phyloP scores from a whole-genome alignment of 2,329 filamentous ascomycete species.

The Aspergillus unguis region DNA sequence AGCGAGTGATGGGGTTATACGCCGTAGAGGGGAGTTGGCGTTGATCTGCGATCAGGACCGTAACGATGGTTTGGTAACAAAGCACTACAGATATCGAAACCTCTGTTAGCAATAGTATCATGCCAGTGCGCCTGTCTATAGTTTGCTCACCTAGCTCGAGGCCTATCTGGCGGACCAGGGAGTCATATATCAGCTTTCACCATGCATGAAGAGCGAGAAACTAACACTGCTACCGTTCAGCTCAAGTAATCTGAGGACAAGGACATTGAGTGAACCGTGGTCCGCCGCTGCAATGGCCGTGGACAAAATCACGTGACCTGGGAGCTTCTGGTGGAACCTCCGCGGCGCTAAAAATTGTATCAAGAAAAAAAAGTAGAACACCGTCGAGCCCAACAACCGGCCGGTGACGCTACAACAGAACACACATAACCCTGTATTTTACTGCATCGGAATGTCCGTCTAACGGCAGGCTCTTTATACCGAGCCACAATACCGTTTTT shows the following conservation, averaged over 20 bases:
- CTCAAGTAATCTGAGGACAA: background rate
- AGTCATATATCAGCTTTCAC: too few relatives aligned
- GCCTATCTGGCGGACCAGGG: background rate
- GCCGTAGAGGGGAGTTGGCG: too few relatives aligned
- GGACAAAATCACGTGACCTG: slow-evolving; percentile 21
- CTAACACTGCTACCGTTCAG: too few relatives aligned
- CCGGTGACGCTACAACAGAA: slow-evolving; percentile 5
- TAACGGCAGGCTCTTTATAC: slow-evolving; percentile 21
- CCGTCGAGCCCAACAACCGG: slow-evolving; percentile 9
- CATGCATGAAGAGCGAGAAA: background rate
- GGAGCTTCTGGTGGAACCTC: slow-evolving; percentile 17
- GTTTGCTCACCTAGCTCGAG: background rate
- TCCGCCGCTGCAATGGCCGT: background rate
- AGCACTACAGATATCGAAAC: too few relatives aligned
- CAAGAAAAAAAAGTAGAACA: slow-evolving; percentile 23
- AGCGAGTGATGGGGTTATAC: background rate
- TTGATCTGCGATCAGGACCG: too few relatives aligned
- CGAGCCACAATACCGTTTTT: slow-evolving; percentile 17
- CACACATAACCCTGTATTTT: background rate
- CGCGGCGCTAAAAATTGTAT: slow-evolving; percentile 28
- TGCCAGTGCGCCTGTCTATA: background rate
- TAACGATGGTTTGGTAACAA: too few relatives aligned
- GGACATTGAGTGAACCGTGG: background rate
- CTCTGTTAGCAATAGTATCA: too few relatives aligned
- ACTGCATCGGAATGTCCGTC: slow-evolving; percentile 19